Conservation (phyloP, 176 grass and related monocot species). For the Stipa capillata region DNA sequence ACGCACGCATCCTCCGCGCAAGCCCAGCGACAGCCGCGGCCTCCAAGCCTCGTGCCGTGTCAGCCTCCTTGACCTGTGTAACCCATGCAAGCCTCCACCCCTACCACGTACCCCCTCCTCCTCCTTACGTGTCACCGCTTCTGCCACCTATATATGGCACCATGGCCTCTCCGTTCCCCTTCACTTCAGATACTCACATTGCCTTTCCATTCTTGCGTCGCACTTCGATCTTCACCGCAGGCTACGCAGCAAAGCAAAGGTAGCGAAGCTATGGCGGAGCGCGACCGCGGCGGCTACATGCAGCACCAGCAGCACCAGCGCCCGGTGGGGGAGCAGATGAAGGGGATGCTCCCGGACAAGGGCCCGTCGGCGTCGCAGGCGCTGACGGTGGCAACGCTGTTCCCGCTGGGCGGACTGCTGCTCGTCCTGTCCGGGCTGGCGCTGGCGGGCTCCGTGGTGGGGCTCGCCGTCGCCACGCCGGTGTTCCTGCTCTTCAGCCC, state of each 20-base stretch:
- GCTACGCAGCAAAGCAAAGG: neutral
- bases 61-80: slow-evolving; percentile 28
- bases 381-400: slow-evolving; percentile 74
- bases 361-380: slow-evolving; percentile 67
- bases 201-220: neutral
- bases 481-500: slow-evolving; percentile 92
- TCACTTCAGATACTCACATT: neutral
- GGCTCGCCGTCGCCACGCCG: slow-evolving; percentile 52
- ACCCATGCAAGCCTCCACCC: slow-evolving; percentile 40
- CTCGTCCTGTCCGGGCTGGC: slow-evolving; percentile 59
- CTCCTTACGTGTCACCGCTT: slow-evolving; percentile 57
- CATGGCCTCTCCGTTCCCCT: neutral
- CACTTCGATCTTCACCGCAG: neutral
- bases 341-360: slow-evolving; percentile 56
- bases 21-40: neutral
- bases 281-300: slow-evolving; percentile 14
- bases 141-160: slow-evolving; percentile 26
- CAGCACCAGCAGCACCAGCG: slow-evolving; percentile 4
- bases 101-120: slow-evolving; percentile 39
- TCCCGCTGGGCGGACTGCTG: slow-evolving; percentile 70
- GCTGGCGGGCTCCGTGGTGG: slow-evolving; percentile 54
- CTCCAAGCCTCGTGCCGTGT: slow-evolving; percentile 4
- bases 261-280: slow-evolving; percentile 38
- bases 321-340: slow-evolving; percentile 26
- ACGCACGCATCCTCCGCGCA: neutral